A percentile compares a stretch with the other conserved stretches of the same genome.
Evolutionary conservation across 1,284 basidiomycete species (phyloP).

Genomic region (Volvariella surrecta): DNA sequence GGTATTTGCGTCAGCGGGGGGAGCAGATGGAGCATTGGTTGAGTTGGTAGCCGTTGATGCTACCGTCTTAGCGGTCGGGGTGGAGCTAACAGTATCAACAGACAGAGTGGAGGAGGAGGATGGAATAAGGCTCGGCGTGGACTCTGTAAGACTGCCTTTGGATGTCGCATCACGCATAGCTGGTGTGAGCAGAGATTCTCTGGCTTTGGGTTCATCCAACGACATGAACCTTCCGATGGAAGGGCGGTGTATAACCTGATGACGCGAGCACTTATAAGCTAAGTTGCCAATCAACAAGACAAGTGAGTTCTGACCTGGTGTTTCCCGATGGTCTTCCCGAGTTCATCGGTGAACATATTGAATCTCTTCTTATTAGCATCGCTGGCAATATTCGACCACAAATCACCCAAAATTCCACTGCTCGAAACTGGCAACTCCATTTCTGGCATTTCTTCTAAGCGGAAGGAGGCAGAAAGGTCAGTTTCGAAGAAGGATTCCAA

Average conservation of each 20-base stretch:
- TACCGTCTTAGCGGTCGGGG: slow-evolving; percentile 9
- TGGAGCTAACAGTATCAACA: too few species aligned
- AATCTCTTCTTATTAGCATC: slow-evolving; percentile 84
- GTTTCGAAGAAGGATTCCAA: slow-evolving; percentile 92
- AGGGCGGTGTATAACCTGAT: slow-evolving; percentile 65
- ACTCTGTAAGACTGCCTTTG: slow-evolving; percentile 37
- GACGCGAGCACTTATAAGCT: slow-evolving; percentile 4
- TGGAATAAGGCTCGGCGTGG: slow-evolving; percentile 11
- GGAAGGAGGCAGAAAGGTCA: slow-evolving; percentile 83
- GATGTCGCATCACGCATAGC: slow-evolving; percentile 53
- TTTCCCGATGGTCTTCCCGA: slow-evolving; percentile 88
- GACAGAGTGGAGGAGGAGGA: too few species aligned
- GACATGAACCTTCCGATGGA: slow-evolving; percentile 81
- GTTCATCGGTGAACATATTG: slow-evolving; percentile 84
- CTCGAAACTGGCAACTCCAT: slow-evolving; percentile 52
- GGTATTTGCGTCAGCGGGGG: slow-evolving; percentile 28
- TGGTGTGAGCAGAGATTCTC: slow-evolving; percentile 77
- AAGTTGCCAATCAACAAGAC: slow-evolving; percentile 2
- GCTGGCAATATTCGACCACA: slow-evolving; percentile 84
- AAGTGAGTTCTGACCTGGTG: slow-evolving; percentile 55
- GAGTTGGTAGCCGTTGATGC: slow-evolving; percentile 15
- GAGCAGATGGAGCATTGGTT: slow-evolving; percentile 24
- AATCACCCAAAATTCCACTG: slow-evolving; percentile 67
- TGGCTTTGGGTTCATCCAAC: slow-evolving; percentile 78
- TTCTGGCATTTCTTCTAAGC: slow-evolving; percentile 65